Base-by-base conservation (phyloP, 1,284 basidiomycete species). In the Irpex rosettiformis region DNA sequence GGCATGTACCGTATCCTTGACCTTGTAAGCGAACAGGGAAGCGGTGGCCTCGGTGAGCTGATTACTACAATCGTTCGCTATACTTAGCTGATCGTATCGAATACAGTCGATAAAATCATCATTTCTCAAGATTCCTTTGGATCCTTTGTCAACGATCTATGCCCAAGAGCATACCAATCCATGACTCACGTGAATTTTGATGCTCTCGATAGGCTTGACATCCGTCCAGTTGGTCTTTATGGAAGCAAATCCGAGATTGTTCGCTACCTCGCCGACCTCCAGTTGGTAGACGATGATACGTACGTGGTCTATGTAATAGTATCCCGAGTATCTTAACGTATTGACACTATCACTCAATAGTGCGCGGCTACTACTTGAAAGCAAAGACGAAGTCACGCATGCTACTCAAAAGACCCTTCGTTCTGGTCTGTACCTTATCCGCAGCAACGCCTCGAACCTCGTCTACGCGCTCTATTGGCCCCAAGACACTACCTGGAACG, bases 401-500 rank as follows among this genome's bases (percentile, higher is more conserved):
- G 42, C 42, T 16, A 61, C 67, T 0, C 63, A 61, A 18, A 76
- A 76, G 0, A 55, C 43, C 7, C 69, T 85, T 29, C 74, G 79
- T 1, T 79, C 83, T 13, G 83, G 83, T 4, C 66, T 86, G 8
- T 86, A 86, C 57, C 64, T 81, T 22, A 60, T 16, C 56, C 57
- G 8, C 40, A 28, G 1, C 27, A 61, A 11, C 64, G 48, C 18
- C 53, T 3, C 55, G 8, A 54, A 71, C 40, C 66, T 73, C 24
- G 48, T 80, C 1, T 82, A 78, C 58, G 74, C 82, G 21, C 63
- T 87, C 3, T 85, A 82, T 58, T 87, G 85, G 84, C 85, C 84
- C 0, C 81, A 87, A 62, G 75, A 82, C 37, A 75, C 72, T 0
- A 86, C 84, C 0, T 87, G 85, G 85, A 70, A 80, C 28, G 81